Percentiles rank a stretch among this genome's conserved stretches.
Conservation (phyloP, 2,329 filamentous ascomycete genomes). For the Seiridium unicorne region DNA sequence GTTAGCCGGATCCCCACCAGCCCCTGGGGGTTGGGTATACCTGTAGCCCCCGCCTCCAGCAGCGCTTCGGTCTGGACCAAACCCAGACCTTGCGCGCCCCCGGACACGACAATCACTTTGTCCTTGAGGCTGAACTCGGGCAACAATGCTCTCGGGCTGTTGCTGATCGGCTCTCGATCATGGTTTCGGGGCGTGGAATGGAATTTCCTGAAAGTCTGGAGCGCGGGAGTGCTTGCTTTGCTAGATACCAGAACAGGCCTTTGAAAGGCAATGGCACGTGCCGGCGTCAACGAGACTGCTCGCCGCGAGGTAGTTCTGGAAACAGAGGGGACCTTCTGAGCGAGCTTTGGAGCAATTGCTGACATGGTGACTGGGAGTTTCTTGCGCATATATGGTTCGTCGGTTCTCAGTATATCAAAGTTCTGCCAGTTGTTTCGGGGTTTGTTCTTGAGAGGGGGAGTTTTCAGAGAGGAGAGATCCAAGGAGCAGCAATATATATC, state of each 20-base stretch:
- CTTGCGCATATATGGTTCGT: no score
- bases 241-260: neutral
- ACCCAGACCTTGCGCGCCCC: constrained; percentile 74
- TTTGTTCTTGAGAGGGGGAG: neutral
- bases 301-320: neutral
- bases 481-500: neutral
- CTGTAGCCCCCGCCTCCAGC: constrained; percentile 74
- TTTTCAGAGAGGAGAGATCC: neutral
- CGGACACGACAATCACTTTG: constrained; percentile 75
- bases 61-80: constrained; percentile 77
- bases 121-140: constrained; percentile 75
- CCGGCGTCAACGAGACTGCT: neutral
- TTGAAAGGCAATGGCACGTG: neutral
- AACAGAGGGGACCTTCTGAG: neutral
- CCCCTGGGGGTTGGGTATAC: constrained; percentile 26
- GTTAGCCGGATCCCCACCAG: neutral
- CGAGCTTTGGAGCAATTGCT: neutral
- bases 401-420: neutral
- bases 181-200: neutral
- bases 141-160: constrained; percentile 31
- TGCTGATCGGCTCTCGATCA: constrained; percentile 1
- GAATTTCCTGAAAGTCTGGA: neutral
- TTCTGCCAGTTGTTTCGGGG: neutral
- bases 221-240: neutral
- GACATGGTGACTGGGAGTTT: neutral